Conservation (phyloP, 345 rosid genomes). For the Aquilaria yunnanensis region DNA sequence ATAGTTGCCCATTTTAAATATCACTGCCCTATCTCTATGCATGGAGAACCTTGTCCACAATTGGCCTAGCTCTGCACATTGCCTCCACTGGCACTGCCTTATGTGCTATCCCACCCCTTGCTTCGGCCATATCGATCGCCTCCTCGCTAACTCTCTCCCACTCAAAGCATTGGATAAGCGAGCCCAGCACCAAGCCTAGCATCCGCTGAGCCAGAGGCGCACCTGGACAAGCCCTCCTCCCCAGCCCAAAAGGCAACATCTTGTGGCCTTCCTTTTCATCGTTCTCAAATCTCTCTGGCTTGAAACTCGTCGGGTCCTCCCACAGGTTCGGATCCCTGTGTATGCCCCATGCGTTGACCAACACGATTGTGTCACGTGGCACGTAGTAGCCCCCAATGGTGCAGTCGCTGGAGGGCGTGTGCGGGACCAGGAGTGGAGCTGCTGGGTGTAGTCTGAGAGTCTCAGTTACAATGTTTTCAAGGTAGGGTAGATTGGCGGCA, state of each 20-base stretch:
- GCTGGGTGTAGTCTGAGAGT: constrained; percentile 36
- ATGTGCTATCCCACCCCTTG: constrained; percentile 31
- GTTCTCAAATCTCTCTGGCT: constrained; percentile 44
- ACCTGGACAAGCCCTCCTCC: constrained; percentile 55
- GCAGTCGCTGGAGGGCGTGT: constrained; percentile 31
- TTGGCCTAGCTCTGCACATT: constrained; percentile 33
- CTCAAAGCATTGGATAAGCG: constrained; percentile 45
- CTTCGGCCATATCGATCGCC: constrained; percentile 37
- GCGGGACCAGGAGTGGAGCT: constrained; percentile 32
- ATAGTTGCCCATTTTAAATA: too few species aligned
- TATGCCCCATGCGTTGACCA: constrained; percentile 50
- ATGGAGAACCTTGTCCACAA: not conserved
- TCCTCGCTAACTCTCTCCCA: constrained; percentile 34
- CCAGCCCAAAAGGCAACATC: constrained; percentile 39
- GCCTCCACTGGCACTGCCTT: constrained; percentile 31
- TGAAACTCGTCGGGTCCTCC: constrained; percentile 35
- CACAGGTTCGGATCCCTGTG: constrained; percentile 38
- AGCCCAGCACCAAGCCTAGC: constrained; percentile 28
- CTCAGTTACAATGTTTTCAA: constrained; percentile 33
- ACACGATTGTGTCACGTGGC: constrained; percentile 33
- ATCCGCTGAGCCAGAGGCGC: constrained; percentile 29
- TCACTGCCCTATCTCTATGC: too few species aligned
- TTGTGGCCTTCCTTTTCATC: constrained; percentile 14
- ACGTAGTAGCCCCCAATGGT: constrained; percentile 32
- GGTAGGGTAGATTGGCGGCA: constrained; percentile 27